phyloP scores from a whole-genome alignment of 164 flowering plant genomes.

The Liquidambar formosana region DNA sequence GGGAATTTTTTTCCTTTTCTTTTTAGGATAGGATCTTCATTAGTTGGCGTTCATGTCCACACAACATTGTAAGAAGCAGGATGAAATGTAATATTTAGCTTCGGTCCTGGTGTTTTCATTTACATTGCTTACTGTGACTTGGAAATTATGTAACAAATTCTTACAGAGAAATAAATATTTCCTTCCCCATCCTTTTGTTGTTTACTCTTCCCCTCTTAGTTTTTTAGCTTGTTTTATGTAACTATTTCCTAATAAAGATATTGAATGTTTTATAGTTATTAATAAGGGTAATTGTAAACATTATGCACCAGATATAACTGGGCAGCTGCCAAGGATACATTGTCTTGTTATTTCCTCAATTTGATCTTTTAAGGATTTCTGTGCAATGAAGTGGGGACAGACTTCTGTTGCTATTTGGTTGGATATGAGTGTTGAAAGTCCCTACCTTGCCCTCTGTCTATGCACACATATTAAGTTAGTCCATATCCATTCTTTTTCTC shows the following conservation, averaged over 20 bases:
- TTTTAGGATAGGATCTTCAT: background rate
- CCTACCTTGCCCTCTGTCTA: too few relatives aligned
- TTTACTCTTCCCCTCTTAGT: background rate
- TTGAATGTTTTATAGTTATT: background rate
- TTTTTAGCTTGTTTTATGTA: background rate
- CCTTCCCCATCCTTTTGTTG: conserved; percentile 2
- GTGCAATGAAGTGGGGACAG: background rate
- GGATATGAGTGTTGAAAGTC: background rate
- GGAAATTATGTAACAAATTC: conserved; percentile 34
- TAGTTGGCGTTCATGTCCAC: conserved; percentile 8
- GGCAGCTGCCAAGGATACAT: background rate
- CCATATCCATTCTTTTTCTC: background rate
- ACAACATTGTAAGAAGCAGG: conserved; percentile 36
- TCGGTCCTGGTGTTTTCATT: conserved; percentile 17
- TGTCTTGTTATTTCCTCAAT: background rate
- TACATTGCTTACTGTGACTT: conserved; percentile 15
- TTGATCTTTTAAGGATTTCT: background rate
- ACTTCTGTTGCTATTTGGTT: background rate
- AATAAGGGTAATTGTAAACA: background rate
- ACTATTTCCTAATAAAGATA: background rate
- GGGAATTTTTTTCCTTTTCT: background rate
- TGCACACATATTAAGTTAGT: background rate
- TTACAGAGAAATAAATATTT: conserved; percentile 28
- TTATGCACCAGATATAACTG: background rate
- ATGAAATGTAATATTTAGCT: conserved; percentile 21